Conservation (phyloP, 768 basidiomycete species). For the Auricularia cornea region DNA sequence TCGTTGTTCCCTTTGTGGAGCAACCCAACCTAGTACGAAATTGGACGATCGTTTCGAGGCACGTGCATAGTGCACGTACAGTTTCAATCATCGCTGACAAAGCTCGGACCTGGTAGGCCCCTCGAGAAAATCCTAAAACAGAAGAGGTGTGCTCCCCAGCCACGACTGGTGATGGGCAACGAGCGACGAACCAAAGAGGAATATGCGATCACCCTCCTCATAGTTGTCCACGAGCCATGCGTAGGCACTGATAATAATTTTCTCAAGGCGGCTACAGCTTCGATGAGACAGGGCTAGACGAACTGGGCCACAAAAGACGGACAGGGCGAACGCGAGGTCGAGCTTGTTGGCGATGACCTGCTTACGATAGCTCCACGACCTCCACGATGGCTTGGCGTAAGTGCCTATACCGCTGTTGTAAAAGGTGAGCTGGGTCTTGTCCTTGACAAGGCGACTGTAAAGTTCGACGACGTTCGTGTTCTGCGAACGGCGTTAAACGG, state of each 20-base stretch:
- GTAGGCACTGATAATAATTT: constrained; percentile 28
- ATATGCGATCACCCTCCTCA: constrained; percentile 30
- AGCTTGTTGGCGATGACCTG: constrained; percentile 19
- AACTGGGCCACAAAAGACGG: constrained; percentile 1
- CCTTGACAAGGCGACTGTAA: constrained; percentile 27
- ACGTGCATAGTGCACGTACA: no score
- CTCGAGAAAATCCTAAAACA: constrained; percentile 3
- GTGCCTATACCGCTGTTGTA: constrained; percentile 36
- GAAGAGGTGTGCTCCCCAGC: no score
- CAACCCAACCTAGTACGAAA: neutral
- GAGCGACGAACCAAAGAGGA: constrained; percentile 38
- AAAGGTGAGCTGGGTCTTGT: constrained; percentile 28
- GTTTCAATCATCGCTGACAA: constrained; percentile 1
- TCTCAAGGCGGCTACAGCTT: constrained; percentile 14
- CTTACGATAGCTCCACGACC: constrained; percentile 11
- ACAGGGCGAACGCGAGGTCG: constrained; percentile 34
- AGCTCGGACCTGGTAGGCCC: constrained; percentile 5
- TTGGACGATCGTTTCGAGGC: no score
- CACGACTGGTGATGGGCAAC: no score
- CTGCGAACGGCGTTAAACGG: constrained; percentile 12
- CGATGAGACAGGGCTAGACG: neutral
- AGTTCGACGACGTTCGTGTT: constrained; percentile 37
- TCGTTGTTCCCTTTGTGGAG: neutral
- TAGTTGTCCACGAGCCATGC: constrained; percentile 36
- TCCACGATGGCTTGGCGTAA: constrained; percentile 19